phyloP scores from a whole-genome alignment of 768 basidiomycete genomes.

The Cystofilobasidium capitatum region DNA sequence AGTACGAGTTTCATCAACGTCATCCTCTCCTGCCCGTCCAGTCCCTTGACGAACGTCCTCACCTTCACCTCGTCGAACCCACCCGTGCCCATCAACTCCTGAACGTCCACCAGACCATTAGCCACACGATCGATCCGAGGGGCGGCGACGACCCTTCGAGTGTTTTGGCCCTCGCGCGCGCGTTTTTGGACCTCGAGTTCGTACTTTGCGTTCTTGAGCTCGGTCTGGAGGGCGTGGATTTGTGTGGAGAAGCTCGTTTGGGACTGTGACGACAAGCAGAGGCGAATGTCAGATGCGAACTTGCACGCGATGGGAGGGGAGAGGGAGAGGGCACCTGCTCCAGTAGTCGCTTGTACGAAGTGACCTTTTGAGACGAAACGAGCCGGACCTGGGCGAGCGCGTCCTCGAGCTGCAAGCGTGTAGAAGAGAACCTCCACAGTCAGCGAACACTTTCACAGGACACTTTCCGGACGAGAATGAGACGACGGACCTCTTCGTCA shows the following conservation, averaged over 20 bases:
- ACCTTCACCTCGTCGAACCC: slow-evolving; percentile 24
- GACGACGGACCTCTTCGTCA: slow-evolving; percentile 60
- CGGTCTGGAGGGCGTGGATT: slow-evolving; percentile 74
- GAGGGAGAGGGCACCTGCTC: slow-evolving; percentile 16
- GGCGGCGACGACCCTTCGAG: background rate
- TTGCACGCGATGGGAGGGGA: background rate
- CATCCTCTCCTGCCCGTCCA: slow-evolving; percentile 28
- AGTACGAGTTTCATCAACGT: slow-evolving; percentile 26
- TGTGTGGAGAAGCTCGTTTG: slow-evolving; percentile 72
- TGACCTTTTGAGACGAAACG: slow-evolving; percentile 48
- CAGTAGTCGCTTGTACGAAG: slow-evolving; percentile 15
- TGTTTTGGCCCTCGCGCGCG: background rate
- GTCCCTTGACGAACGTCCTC: slow-evolving; percentile 8
- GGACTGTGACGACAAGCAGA: slow-evolving; percentile 36
- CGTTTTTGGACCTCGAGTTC: slow-evolving; percentile 4
- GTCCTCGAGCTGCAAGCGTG: slow-evolving; percentile 13
- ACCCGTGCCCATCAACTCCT: background rate
- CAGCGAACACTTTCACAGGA: too few species aligned
- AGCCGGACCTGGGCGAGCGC: slow-evolving; percentile 44
- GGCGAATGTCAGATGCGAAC: background rate
- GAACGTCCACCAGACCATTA: background rate
- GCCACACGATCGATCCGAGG: too few species aligned
- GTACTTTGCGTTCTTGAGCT: slow-evolving; percentile 42
- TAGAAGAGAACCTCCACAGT: slow-evolving; percentile 9
- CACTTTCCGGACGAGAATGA: too few species aligned